A percentile compares a stretch with the other conserved stretches of the same genome.
Evolutionary conservation across 768 basidiomycete genomes (phyloP).

Genomic region (button mushroom (Agaricus bisporus)): DNA sequence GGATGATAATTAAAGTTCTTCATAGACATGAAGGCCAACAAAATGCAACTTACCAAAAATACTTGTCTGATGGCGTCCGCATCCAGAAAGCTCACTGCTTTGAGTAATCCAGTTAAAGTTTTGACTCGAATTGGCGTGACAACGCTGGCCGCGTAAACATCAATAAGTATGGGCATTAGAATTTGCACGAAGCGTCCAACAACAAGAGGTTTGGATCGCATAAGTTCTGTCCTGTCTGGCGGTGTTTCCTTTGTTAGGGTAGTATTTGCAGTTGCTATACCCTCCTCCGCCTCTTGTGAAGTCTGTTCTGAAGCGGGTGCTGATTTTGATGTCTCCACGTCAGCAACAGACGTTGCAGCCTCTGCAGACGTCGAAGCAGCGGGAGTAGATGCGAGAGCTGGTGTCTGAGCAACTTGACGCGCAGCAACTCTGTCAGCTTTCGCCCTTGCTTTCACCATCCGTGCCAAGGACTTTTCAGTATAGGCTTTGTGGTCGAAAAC

Average conservation of each 20-base stretch:
- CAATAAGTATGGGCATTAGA: constrained; percentile 89
- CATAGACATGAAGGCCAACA: not conserved
- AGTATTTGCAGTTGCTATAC: constrained; percentile 17
- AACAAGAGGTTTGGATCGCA: constrained; percentile 68
- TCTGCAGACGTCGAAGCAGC: constrained; percentile 20
- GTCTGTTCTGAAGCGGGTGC: constrained; percentile 20
- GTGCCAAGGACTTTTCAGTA: constrained; percentile 76
- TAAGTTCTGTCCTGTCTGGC: constrained; percentile 64
- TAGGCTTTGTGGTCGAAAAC: constrained; percentile 91
- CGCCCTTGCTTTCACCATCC: constrained; percentile 74
- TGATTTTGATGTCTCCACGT: constrained; percentile 24
- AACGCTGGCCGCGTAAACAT: constrained; percentile 99
- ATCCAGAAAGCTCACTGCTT: constrained; percentile 87
- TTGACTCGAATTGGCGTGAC: constrained; percentile 82
- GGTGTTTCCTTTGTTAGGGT: constrained; percentile 27
- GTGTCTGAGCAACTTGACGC: constrained; percentile 42
- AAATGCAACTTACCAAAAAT: constrained; percentile 55
- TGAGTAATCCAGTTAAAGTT: constrained; percentile 81
- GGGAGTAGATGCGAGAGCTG: constrained; percentile 15
- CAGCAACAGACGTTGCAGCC: constrained; percentile 20
- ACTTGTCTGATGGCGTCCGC: constrained; percentile 67
- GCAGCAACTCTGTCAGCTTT: constrained; percentile 76
- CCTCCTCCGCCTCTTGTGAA: constrained; percentile 36
- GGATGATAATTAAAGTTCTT: constrained; percentile 6
- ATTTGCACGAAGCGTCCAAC: constrained; percentile 83